Evolutionary conservation across 1,284 basidiomycete genomes (phyloP).

Genomic region (Lentinus polychrous): DNA sequence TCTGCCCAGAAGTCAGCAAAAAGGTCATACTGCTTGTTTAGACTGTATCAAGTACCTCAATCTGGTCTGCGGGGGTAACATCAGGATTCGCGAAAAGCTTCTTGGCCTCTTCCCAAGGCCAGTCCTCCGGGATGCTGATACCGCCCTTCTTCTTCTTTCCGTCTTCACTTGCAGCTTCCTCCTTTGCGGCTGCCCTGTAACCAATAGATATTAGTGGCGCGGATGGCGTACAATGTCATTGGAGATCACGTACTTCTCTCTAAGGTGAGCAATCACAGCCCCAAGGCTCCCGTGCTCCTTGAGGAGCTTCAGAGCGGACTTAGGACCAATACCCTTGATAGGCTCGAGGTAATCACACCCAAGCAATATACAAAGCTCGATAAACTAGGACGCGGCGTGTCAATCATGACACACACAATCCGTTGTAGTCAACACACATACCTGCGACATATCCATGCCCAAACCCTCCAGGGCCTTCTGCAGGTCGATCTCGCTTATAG

Average conservation of each 20-base stretch:
- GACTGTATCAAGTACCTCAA: slow-evolving; percentile 59
- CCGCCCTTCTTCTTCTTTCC: slow-evolving; percentile 60
- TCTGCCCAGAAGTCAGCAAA: slow-evolving; percentile 33
- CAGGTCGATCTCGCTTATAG: slow-evolving; percentile 92
- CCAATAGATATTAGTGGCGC: background rate
- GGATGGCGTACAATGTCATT: background rate
- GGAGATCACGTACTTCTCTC: slow-evolving; percentile 54
- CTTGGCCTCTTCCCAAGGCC: slow-evolving; percentile 96
- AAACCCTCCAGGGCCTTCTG: slow-evolving; percentile 82
- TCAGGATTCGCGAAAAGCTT: slow-evolving; percentile 86
- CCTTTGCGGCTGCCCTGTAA: slow-evolving; percentile 42
- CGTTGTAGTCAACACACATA: slow-evolving; percentile 26
- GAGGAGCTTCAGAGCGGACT: slow-evolving; percentile 91
- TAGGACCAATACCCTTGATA: slow-evolving; percentile 92
- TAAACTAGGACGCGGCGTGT: slow-evolving; percentile 55
- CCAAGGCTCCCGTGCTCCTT: slow-evolving; percentile 82
- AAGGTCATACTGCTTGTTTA: background rate
- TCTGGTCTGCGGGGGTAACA: slow-evolving; percentile 77
- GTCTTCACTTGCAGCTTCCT: slow-evolving; percentile 38
- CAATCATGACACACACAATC: background rate
- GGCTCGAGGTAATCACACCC: slow-evolving; percentile 99
- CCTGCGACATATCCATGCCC: slow-evolving; percentile 88
- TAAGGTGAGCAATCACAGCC: slow-evolving; percentile 76
- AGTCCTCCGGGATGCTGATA: slow-evolving; percentile 82
- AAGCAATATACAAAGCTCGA: slow-evolving; percentile 93